These are phyloP conservation scores for Yarrowia yakushimensis DNA, from an alignment of 805 yeast genomes.

Conservation along the genomic window DNA sequence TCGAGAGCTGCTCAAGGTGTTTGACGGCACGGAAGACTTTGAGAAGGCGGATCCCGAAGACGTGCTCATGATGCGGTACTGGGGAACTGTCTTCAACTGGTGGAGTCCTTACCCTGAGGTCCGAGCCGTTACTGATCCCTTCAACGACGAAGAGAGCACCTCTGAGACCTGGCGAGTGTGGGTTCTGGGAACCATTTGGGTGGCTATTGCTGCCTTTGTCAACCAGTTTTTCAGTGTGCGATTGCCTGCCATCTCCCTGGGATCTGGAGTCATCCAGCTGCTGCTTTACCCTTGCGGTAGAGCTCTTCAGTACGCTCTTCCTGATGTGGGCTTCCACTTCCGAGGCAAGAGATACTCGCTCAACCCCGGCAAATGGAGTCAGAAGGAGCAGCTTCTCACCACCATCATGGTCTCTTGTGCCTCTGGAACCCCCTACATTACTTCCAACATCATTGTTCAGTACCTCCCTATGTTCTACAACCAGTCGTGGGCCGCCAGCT, in stretches of 20 bases:
- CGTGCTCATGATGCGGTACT: constrained; percentile 5
- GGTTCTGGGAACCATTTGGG: constrained; percentile 50
- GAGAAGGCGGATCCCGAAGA: not conserved
- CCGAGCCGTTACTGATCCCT: constrained; percentile 45
- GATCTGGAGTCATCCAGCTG: constrained; percentile 52
- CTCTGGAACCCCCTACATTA: constrained; percentile 33
- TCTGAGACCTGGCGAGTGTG: constrained; percentile 54
- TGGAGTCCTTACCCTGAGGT: constrained; percentile 52
- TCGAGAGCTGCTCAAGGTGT: not conserved
- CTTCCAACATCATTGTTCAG: constrained; percentile 30
- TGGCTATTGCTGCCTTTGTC: constrained; percentile 50
- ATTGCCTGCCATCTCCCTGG: constrained; percentile 48
- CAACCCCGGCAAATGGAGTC: constrained; percentile 63
- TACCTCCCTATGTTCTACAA: constrained; percentile 36
- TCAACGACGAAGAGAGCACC: constrained; percentile 47
- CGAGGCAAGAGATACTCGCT: constrained; percentile 44
- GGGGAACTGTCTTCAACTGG: constrained; percentile 35
- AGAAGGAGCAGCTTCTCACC: constrained; percentile 64
- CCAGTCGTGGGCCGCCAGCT: constrained; percentile 36
- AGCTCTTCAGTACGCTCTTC: constrained; percentile 21
- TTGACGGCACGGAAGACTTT: not conserved
- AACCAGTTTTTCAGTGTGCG: constrained; percentile 48
- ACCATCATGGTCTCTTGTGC: constrained; percentile 41
- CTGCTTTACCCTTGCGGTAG: constrained; percentile 56
- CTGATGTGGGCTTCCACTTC: constrained; percentile 42